A percentile compares a stretch with the other conserved stretches of the same genome.
phyloP scores from a whole-genome alignment of 106 monocot species.

The Dendrobium catenatum region DNA sequence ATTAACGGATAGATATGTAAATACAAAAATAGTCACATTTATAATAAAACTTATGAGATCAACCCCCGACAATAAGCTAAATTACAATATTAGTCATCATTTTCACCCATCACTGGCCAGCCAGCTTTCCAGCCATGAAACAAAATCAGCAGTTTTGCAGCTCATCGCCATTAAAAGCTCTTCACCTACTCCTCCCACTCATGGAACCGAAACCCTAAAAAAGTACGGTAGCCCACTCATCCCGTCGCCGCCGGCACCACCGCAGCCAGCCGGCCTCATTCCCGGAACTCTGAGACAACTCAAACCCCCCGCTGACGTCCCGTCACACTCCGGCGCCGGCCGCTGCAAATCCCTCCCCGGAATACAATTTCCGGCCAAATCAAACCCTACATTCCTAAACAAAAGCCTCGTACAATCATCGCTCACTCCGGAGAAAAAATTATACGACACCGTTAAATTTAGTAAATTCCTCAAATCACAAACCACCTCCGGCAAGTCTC shows the following conservation, averaged over 20 bases:
- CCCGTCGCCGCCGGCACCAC: conserved; percentile 5
- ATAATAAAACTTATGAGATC: no score
- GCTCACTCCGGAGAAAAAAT: conserved; percentile 73
- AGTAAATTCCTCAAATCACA: conserved; percentile 56
- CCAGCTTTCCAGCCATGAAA: background rate
- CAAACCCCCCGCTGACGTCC: conserved; percentile 22
- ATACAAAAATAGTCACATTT: no score
- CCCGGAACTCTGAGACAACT: conserved; percentile 40
- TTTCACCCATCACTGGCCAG: background rate
- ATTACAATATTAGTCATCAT: no score
- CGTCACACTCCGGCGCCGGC: conserved; percentile 60
- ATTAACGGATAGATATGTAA: no score
- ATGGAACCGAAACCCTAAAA: background rate
- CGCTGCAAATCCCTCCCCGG: conserved; percentile 64
- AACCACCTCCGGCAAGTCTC: conserved; percentile 57
- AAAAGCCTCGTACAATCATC: conserved; percentile 36
- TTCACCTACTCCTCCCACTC: background rate
- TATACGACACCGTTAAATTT: conserved; percentile 57
- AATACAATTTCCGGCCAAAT: conserved; percentile 77
- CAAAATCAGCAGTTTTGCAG: background rate
- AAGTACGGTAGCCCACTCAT: background rate
- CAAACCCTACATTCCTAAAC: conserved; percentile 53
- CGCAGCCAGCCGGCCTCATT: conserved; percentile 15
- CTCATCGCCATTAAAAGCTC: background rate
- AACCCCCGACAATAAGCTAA: no score